Evolutionary conservation across 108 stramenopile genomes (phyloP).

Genomic region (Seminavis robusta): DNA sequence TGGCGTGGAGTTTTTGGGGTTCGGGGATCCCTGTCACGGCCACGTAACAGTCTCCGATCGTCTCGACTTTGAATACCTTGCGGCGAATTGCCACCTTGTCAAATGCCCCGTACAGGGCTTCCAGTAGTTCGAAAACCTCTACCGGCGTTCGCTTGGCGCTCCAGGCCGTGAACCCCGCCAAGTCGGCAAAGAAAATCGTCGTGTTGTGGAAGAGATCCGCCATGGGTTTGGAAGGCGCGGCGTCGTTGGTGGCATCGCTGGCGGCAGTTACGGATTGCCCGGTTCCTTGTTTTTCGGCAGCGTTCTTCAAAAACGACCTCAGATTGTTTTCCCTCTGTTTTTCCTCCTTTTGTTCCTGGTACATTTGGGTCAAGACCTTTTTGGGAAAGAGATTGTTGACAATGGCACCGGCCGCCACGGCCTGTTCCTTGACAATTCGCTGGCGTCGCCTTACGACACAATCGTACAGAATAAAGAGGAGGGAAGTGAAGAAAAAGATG

Average conservation of each 20-base stretch:
- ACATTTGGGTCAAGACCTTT: constrained; percentile 22
- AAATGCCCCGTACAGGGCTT: no score
- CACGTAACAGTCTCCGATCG: constrained; percentile 55
- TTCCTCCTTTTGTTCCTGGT: not conserved
- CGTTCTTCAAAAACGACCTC: constrained; percentile 1
- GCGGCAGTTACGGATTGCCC: no score
- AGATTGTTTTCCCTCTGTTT: not conserved
- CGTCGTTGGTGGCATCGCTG: not conserved
- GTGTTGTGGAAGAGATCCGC: constrained; percentile 23
- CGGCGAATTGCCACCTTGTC: no score
- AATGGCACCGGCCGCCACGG: constrained; percentile 12
- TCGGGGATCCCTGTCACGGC: constrained; percentile 30
- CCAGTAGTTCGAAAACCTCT: no score
- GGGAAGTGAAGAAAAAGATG: constrained; percentile 30
- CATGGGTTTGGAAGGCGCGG: constrained; percentile 3
- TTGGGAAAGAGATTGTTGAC: constrained; percentile 28
- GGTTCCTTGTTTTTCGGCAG: no score
- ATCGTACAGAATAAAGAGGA: constrained; percentile 20
- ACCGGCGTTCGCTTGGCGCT: no score
- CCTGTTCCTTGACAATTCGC: constrained; percentile 11
- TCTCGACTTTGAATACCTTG: no score
- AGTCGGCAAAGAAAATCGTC: no score
- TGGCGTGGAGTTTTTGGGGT: constrained; percentile 26
- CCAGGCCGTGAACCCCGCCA: no score
- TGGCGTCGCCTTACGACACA: constrained; percentile 17